Percentiles rank a stretch among this genome's conserved stretches.
Conservation (phyloP, 2,329 filamentous ascomycete genomes). For the Cladosporium colombiae region DNA sequence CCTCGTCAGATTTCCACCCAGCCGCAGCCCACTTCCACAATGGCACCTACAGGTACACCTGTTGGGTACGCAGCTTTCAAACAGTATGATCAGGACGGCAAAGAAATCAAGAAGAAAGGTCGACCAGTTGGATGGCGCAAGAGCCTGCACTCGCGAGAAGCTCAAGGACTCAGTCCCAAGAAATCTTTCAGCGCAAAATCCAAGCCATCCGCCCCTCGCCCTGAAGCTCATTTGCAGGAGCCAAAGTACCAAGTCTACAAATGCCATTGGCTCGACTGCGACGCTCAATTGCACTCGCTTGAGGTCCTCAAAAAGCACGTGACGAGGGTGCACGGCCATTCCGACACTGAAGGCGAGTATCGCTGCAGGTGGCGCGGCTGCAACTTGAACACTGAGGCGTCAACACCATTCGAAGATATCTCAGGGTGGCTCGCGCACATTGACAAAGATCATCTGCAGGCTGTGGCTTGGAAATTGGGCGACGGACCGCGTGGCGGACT, state of each 20-base stretch:
- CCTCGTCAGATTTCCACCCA: constrained; percentile 4
- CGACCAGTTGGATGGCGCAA: constrained; percentile 54
- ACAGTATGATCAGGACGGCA: constrained; percentile 35
- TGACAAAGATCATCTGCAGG: constrained; percentile 52
- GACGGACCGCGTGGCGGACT: constrained; percentile 58
- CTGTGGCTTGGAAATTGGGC: constrained; percentile 59
- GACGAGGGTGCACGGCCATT: constrained; percentile 54
- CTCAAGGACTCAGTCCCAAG: constrained; percentile 31
- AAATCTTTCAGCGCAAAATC: constrained; percentile 23
- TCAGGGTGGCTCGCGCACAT: constrained; percentile 54
- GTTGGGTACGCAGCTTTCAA: constrained; percentile 48
- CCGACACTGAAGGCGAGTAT: constrained; percentile 38
- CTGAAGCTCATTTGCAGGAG: constrained; percentile 18
- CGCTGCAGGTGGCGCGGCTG: constrained; percentile 52
- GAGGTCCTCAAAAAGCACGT: constrained; percentile 61
- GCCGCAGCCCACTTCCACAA: background rate
- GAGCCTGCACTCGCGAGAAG: constrained; percentile 44
- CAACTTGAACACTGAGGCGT: constrained; percentile 26
- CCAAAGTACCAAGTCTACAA: constrained; percentile 51
- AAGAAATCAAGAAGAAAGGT: constrained; percentile 46
- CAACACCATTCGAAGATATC: constrained; percentile 39
- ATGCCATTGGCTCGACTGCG: constrained; percentile 61
- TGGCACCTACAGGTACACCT: constrained; percentile 21
- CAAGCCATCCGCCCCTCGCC: constrained; percentile 11
- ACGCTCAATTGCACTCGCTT: constrained; percentile 62